Conservation (phyloP, 257 asterid species). For the Catharanthus roseus region DNA sequence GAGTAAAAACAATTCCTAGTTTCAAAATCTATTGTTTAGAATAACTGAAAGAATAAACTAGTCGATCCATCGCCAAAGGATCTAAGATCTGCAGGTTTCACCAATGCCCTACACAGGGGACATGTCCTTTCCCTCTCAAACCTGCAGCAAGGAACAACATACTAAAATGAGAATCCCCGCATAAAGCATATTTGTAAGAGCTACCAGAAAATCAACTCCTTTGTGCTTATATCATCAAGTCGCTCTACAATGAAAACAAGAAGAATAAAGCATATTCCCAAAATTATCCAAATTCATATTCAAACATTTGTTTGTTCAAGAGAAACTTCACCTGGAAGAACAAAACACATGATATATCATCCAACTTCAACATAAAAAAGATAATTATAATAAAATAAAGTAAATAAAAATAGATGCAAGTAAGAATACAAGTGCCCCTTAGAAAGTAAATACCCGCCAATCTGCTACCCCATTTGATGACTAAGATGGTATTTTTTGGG, state of each 20-base stretch:
- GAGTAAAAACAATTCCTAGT: conserved; percentile 30
- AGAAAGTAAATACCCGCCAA: too few species aligned
- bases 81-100: conserved; percentile 64
- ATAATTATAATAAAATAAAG: too few species aligned
- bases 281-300: not conserved
- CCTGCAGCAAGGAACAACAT: conserved; percentile 34
- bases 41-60: conserved; percentile 68
- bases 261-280: too few species aligned
- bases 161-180: conserved; percentile 10
- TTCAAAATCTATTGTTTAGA: conserved; percentile 21
- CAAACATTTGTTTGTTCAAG: too few species aligned
- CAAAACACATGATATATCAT: too few species aligned
- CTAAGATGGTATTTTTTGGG: too few species aligned
- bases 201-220: not conserved
- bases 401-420: too few species aligned
- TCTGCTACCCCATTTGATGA: too few species aligned
- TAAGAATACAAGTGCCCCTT: too few species aligned
- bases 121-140: conserved; percentile 88
- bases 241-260: too few species aligned
- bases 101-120: conserved; percentile 78
- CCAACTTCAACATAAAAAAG: too few species aligned
- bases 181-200: not conserved
- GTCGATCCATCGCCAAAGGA: conserved; percentile 76
- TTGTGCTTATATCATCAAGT: not conserved
- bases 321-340: too few species aligned